A percentile compares a stretch with the other conserved stretches of the same genome.
Conservation (phyloP, 1,284 basidiomycete genomes). For the Cutaneotrichosporon sp. region DNA sequence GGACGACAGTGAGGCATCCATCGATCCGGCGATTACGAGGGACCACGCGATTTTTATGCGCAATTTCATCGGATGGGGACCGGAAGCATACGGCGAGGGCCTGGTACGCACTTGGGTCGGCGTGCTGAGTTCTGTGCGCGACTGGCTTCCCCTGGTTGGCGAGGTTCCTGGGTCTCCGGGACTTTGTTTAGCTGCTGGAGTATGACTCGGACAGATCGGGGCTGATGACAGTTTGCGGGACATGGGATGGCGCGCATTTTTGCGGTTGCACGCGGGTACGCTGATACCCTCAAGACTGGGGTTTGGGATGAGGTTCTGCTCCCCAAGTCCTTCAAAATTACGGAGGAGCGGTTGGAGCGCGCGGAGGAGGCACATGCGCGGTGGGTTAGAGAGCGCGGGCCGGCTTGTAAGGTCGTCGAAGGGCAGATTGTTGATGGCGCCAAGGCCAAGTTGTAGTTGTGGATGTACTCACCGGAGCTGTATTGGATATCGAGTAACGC, state of each 20-base stretch:
- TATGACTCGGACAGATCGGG: neutral
- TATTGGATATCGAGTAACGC: too few relatives aligned
- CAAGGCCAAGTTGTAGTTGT: neutral
- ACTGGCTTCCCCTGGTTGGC: constrained; percentile 36
- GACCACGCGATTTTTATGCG: constrained; percentile 25
- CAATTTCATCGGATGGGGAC: constrained; percentile 29
- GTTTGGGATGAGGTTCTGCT: constrained; percentile 28
- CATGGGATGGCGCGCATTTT: constrained; percentile 37
- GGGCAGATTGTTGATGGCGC: constrained; percentile 5
- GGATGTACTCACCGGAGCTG: too few relatives aligned
- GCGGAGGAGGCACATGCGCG: constrained; percentile 4
- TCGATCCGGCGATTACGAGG: constrained; percentile 15
- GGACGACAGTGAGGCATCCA: constrained; percentile 27
- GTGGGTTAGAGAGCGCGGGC: neutral
- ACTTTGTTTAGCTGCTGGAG: constrained; percentile 27
- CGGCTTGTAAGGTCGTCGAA: neutral
- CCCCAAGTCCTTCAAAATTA: constrained; percentile 29
- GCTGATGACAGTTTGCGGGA: constrained; percentile 19
- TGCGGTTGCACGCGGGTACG: constrained; percentile 23
- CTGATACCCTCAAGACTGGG: constrained; percentile 26
- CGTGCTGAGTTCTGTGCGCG: constrained; percentile 28
- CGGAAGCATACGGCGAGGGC: constrained; percentile 32
- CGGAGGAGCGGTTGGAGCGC: constrained; percentile 25
- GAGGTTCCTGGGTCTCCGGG: constrained; percentile 30
- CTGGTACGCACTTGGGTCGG: constrained; percentile 32